Evolutionary conservation across 345 rosid species (phyloP).

Genomic region (Trapa incisa): DNA sequence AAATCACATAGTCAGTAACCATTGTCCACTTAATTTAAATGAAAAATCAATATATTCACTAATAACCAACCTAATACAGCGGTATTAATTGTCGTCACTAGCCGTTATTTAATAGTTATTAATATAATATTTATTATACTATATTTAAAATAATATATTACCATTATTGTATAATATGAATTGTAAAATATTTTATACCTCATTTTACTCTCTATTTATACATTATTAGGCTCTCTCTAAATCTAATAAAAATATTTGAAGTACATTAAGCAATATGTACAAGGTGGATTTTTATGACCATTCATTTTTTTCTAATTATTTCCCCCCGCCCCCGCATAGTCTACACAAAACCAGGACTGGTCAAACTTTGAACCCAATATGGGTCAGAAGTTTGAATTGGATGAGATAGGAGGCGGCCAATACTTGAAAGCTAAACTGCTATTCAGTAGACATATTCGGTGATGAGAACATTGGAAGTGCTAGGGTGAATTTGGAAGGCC

Average conservation of each 20-base stretch:
- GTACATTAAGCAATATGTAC: neutral
- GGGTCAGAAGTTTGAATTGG: conserved; percentile 81
- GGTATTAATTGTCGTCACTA: no score
- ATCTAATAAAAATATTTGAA: neutral
- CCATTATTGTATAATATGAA: no score
- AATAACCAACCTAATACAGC: no score
- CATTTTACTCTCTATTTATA: no score
- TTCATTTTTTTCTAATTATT: conserved; percentile 1
- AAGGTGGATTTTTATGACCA: neutral
- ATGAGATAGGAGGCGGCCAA: conserved; percentile 74
- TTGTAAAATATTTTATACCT: no score
- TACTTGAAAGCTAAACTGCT: conserved; percentile 71
- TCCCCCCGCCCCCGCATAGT: conserved; percentile 36
- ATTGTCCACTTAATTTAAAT: no score
- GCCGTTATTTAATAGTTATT: no score
- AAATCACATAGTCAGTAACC: no score
- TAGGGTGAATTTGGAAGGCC: conserved; percentile 74
- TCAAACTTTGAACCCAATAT: conserved; percentile 31
- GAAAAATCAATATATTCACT: no score
- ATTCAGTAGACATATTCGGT: conserved; percentile 59
- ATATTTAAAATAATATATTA: no score
- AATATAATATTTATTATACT: no score
- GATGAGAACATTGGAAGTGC: conserved; percentile 78
- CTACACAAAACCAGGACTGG: conserved; percentile 54
- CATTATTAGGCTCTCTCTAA: no score